Base-by-base conservation (phyloP, 495 filamentous ascomycete genomes). In the Neurospora tetraspora region DNA sequence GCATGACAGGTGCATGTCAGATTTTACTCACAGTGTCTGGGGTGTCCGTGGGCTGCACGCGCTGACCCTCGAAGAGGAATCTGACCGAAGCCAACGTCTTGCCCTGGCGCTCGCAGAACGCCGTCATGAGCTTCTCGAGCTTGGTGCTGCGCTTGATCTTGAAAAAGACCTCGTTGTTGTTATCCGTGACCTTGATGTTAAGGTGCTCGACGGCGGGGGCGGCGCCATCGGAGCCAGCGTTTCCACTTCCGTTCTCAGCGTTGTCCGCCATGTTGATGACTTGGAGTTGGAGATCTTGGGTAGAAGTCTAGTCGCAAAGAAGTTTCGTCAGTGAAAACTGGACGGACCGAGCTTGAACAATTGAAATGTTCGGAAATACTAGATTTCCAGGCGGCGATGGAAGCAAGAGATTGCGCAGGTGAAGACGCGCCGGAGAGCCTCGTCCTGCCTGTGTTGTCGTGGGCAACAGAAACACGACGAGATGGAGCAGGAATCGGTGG, bases 131-230 rank as follows among this genome's bases (percentile, higher is more conserved):
- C 86, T 99, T 99, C 84, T 96, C 95, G 38, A 99, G 89, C 77
- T 92, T 91, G 1, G 96, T 99, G 6, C 92, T 94, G 6, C 95
- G 92, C 89, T 99, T 99, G 83, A 99, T 99, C 87, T 99, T 99
- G 87, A 99, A 99, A 83, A 99, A 99, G 75, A 99, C 96, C 77
- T 99, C 96, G 78, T 99, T 99, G 85, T 99, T 97, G 84, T 97
- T 97, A 76, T 99, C 96, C 0, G 96, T 98, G n/a, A 99, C 96
- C 80, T 99, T 99, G 86, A 99, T 98, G 82, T 99, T 99, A 9
- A 99, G 86, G 81, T 99, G 96, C 82, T 98, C 96, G 42, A 81
- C 83, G 34, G 86, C 82, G 59, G 74, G 77, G 12, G 77, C 75
- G 59, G 76, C 74, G 39, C 74, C 76, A 39, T 78, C 79, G 71